phyloP scores from a whole-genome alignment of 345 rosid genomes.

The Conringia planisiliqua region DNA sequence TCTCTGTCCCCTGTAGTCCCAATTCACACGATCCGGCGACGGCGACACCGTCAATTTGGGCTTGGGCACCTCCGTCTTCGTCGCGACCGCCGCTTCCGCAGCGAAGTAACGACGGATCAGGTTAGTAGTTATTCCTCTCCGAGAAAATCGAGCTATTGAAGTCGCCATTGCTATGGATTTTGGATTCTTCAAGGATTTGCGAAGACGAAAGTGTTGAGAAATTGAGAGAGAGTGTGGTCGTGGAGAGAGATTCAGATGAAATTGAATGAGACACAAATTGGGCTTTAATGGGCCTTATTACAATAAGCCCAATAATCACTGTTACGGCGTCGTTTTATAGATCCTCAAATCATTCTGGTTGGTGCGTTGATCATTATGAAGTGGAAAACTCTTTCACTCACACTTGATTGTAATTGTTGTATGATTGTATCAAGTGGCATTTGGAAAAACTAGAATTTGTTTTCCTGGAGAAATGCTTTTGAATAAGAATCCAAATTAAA shows the following conservation, averaged over 20 bases:
- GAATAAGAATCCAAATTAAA: background rate
- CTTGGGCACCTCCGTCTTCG: slow-evolving; percentile 41
- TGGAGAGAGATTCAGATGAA: slow-evolving; percentile 11
- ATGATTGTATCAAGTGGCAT: background rate
- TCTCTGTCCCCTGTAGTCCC: slow-evolving; percentile 98
- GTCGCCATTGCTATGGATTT: slow-evolving; percentile 48
- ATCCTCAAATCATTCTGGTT: background rate
- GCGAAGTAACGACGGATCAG: slow-evolving; percentile 35
- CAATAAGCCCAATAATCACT: background rate
- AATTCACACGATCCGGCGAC: slow-evolving; percentile 77
- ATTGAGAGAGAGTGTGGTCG: slow-evolving; percentile 10
- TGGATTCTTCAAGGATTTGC: background rate
- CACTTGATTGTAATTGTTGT: background rate
- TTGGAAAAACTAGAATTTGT: background rate
- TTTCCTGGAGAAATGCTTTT: too few species aligned
- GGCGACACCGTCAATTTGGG: slow-evolving; percentile 45
- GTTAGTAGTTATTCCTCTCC: slow-evolving; percentile 33
- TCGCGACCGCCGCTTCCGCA: slow-evolving; percentile 44
- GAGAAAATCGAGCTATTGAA: slow-evolving; percentile 50
- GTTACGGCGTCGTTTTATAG: background rate
- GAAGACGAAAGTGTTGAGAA: background rate
- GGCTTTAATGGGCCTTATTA: background rate
- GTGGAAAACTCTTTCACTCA: background rate
- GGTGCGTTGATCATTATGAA: background rate
- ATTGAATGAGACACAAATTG: background rate